Evolutionary conservation across 352 stramenopile genomes (phyloP), one percentile per base, ranked within the genome.

Genomic region (Elongisporangium undulatum): DNA sequence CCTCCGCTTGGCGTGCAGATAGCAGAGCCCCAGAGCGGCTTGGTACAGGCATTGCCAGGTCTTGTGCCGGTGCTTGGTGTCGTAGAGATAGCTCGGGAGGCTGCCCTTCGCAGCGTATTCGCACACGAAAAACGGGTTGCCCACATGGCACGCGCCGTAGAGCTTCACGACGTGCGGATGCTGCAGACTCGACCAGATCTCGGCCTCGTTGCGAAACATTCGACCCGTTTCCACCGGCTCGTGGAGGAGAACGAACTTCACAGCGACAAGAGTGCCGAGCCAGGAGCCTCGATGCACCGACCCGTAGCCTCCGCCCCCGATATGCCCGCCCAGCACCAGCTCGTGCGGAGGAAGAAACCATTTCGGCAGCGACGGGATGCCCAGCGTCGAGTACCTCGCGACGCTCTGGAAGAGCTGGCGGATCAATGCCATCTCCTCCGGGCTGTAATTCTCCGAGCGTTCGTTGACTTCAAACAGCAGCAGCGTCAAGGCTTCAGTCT

Each of bases 81-180:
- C 4, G 26, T 38, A 38, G 6, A 38, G 6, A 12, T 13, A 38
- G 26, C 9, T 12, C 9, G 26, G 1, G 6, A 38, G 26, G 6
- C 1, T 38, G 1, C 26, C 26, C 9, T 38, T 8, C 26, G 26
- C 5, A 38, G 60, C 56, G 38, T 57, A 24, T 17, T 71, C 64
- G 19, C 51, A 67, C 45, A 71, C 55, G 16, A 71, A 49, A 49
- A 55, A 61, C 22, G 61, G 56, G 0, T 34, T 21, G 1, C 26
- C 63, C 2, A 66, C 8, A 20, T 71, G 53, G 20, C 61, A 72
- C 13, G 59, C 67, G 19, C 67, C 67, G 19, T 67, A 75, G 22
- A 74, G 22, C 12, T 61, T 56, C n/a, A 74, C 49, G 1, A 71
- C 34, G 48, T 75, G 55, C 4, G 58, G 51, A 54, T 75, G 57